Base-by-base conservation (phyloP, 345 rosid genomes). In the Populus deltoides region DNA sequence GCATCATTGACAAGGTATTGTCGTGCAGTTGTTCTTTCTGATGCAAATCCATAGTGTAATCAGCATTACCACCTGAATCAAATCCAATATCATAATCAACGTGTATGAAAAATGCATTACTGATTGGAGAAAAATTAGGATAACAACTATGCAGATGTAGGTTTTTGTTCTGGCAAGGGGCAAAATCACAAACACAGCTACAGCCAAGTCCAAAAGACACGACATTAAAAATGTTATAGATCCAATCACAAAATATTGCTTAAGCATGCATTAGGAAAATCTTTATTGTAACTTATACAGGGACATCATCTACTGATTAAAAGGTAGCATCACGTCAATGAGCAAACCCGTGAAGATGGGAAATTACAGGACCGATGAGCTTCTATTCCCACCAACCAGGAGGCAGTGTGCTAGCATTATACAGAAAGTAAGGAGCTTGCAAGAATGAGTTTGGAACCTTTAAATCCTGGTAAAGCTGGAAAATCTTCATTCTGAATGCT, bases 401-500 rank as follows among this genome's bases (percentile, higher is more conserved):
- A 72, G 17, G 47, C n/a, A 74, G 25, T 16, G 22, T 17, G 66
- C 10, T n/a, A 13, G 33, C 25, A 35, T 11, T 31, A 35, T 27
- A 22, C 22, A 35, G 15, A 9, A 68, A 20, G 33, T 51, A 47
- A 71, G 45, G 38, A 66, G n/a, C n/a, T 57, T 57, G 5, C 63
- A 75, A n/a, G 62, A 78, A 77, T n/a, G 77, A 45, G n/a, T 13
- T n/a, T 73, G 68, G 82, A 88, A 96, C 99, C 99, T 90, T 94
- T 97, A 81, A 90, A 97, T 79, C 98, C 98, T 1, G 98, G 99
- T 76, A 97, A 82, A 67, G 99, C 99, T 73, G 98, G 99, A 86
- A 97, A 97, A 87, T 97, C 99, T 87, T 97, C 99, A 81, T 90
- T 97, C 90, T 94, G 98, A 74, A 97, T 97, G 92, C 99, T 94